Conservation (phyloP, 495 filamentous ascomycete genomes). For the Penicillium cinerascens region DNA sequence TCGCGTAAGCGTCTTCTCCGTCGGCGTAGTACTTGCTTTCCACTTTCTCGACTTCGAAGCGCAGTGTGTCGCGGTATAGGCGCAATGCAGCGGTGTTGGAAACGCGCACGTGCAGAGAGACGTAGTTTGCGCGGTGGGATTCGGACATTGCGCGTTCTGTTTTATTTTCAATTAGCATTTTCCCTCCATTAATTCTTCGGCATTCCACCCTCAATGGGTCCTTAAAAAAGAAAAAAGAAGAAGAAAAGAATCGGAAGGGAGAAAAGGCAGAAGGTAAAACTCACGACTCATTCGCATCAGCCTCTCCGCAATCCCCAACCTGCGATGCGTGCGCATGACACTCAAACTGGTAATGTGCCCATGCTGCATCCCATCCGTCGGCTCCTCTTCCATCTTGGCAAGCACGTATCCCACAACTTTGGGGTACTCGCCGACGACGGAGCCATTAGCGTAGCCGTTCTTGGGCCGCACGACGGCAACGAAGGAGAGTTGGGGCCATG, state of each 20-base stretch:
- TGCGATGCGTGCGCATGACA: slow-evolving; percentile 93
- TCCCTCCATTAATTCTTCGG: too few relatives aligned
- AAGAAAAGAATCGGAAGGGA: slow-evolving; percentile 2
- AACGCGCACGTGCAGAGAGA: slow-evolving; percentile 91
- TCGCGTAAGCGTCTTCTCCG: slow-evolving; percentile 92
- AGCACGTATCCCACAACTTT: slow-evolving; percentile 99
- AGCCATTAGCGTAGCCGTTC: slow-evolving; percentile 44
- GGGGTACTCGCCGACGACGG: slow-evolving; percentile 70
- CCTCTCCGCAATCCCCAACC: slow-evolving; percentile 90
- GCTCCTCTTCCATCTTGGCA: slow-evolving; percentile 99
- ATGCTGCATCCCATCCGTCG: slow-evolving; percentile 82
- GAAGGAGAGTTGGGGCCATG: slow-evolving; percentile 95
- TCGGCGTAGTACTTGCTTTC: slow-evolving; percentile 97
- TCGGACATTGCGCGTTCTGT: slow-evolving; percentile 95
- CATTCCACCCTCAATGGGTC: background rate
- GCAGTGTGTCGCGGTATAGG: slow-evolving; percentile 89
- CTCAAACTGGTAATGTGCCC: slow-evolving; percentile 94
- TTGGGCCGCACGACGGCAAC: slow-evolving; percentile 89
- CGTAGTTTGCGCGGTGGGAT: slow-evolving; percentile 84
- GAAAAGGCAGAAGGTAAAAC: too few relatives aligned
- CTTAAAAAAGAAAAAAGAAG: slow-evolving; percentile 1
- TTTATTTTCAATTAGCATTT: background rate
- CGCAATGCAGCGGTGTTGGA: slow-evolving; percentile 87
- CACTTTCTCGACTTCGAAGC: slow-evolving; percentile 85
- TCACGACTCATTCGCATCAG: slow-evolving; percentile 93